Evolutionary conservation across 148 eudicot species (phyloP).

Genomic region (Vaccinium vitisidaea): DNA sequence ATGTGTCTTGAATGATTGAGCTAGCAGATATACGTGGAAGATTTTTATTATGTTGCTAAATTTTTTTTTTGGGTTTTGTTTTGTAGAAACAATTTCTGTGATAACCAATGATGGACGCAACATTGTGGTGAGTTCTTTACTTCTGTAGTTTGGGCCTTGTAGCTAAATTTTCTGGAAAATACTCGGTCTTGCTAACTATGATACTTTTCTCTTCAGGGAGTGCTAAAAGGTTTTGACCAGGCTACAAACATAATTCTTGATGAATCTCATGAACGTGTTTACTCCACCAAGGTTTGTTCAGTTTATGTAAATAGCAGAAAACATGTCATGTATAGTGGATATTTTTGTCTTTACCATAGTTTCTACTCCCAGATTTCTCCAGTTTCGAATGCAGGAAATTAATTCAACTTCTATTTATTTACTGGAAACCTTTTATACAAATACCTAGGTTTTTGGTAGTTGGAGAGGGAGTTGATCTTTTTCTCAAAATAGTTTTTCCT

Average conservation of each 20-base stretch:
- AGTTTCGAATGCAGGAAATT: background rate
- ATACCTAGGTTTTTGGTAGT: background rate
- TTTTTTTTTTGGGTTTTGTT: slow-evolving; percentile 7
- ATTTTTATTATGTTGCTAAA: background rate
- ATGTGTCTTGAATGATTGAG: background rate
- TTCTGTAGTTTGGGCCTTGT: background rate
- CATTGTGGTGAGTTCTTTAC: slow-evolving; percentile 90
- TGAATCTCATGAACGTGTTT: slow-evolving; percentile 95
- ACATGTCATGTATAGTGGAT: slow-evolving; percentile 32
- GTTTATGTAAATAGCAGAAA: slow-evolving; percentile 38
- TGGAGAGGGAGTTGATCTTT: background rate
- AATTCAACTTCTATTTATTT: background rate
- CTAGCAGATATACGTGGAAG: background rate
- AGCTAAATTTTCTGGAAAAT: background rate
- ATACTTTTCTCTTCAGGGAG: slow-evolving; percentile 49
- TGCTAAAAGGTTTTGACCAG: slow-evolving; percentile 86
- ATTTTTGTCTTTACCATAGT: background rate
- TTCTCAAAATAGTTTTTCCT: background rate
- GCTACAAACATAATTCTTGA: slow-evolving; percentile 95
- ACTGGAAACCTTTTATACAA: background rate
- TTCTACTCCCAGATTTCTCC: background rate
- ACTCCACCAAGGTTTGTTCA: slow-evolving; percentile 73
- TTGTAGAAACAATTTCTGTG: slow-evolving; percentile 75
- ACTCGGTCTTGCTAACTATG: slow-evolving; percentile 14
- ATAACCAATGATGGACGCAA: slow-evolving; percentile 96